Base-by-base conservation (phyloP, 139 green algal species). In the Chlamydomonas incerta region DNA sequence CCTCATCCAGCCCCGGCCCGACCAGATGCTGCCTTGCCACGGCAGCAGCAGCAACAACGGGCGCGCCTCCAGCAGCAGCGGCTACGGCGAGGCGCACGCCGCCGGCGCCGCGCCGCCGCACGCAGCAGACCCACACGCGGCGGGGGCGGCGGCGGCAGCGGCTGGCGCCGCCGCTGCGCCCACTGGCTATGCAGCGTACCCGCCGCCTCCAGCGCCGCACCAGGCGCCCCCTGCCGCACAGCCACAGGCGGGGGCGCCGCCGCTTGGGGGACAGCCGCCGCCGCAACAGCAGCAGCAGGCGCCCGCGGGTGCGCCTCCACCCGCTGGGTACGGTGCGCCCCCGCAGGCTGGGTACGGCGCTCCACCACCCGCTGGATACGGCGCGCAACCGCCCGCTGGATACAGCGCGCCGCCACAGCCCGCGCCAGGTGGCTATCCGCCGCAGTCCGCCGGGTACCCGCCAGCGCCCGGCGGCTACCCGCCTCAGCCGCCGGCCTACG, bases 1-100 rank as follows among this genome's bases (percentile, higher is more conserved):
- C 18, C 73, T 81, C 31, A 81, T 81, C 34, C 29, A 33, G 23
- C 73, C 73, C 3, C 31, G 52, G 23, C 73, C 73, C n/a, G n/a
- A 67, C 31, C 21, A 81, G 55, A 21, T 81, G 73, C 73, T 81
- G 73, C 31, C 73, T 8, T 81, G 73, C 57, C 73, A 81, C 73
- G 55, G 55, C 31, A 8, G 9, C 31, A 8, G 9, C 52, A 69
- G 21, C 24, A 50, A 50, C 41, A 50, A 50, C 41, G 41, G 41
- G 5, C 41, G 41, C 6, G 28, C n/a, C n/a, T n/a, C n/a, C 29
- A 80, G 28, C 72, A 47, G 46, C 47, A 80, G 50, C 24, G 17
- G 18, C 8, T 2, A 6, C 55, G 55, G 2, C 10, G 20, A 26
- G 55, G 20, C 18, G 55, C 21, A 5, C 6, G 55, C 55, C 55